A percentile compares a stretch with the other conserved stretches of the same genome.
phyloP scores from a whole-genome alignment of 148 eudicot species.

The Pouteria glomerata region DNA sequence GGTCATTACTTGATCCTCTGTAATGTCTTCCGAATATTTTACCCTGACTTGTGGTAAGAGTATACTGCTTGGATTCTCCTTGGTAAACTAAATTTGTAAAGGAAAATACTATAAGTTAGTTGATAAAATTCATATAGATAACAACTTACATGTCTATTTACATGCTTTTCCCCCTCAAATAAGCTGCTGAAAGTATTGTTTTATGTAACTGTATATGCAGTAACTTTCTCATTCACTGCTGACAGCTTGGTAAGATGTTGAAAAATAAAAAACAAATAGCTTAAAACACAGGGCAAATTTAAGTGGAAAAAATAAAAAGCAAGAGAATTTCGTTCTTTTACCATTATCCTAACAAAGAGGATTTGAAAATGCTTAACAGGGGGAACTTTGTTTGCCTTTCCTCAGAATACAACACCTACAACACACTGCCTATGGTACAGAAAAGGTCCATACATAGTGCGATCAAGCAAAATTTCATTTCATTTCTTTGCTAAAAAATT shows the following conservation, averaged over 20 bases:
- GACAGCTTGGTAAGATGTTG: constrained; percentile 1
- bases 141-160: background rate
- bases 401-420: background rate
- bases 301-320: too few relatives aligned
- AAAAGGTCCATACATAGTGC: background rate
- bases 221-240: background rate
- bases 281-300: too few relatives aligned
- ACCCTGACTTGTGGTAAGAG: constrained; percentile 69
- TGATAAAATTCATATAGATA: background rate
- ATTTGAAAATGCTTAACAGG: background rate
- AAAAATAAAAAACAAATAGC: background rate
- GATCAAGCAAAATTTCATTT: background rate
- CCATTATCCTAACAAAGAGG: constrained; percentile 1
- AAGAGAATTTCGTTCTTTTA: background rate
- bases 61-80: constrained; percentile 43
- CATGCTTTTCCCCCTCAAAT: background rate
- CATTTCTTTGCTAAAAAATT: background rate
- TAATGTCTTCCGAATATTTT: constrained; percentile 52
- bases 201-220: background rate
- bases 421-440: background rate
- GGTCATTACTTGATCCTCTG: constrained; percentile 59
- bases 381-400: background rate
- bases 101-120: constrained; percentile 3
- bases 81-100: constrained; percentile 44
- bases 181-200: background rate